Evolutionary conservation across 2,329 filamentous ascomycete genomes (phyloP).

Genomic region (Paracoccidioides lutzii): DNA sequence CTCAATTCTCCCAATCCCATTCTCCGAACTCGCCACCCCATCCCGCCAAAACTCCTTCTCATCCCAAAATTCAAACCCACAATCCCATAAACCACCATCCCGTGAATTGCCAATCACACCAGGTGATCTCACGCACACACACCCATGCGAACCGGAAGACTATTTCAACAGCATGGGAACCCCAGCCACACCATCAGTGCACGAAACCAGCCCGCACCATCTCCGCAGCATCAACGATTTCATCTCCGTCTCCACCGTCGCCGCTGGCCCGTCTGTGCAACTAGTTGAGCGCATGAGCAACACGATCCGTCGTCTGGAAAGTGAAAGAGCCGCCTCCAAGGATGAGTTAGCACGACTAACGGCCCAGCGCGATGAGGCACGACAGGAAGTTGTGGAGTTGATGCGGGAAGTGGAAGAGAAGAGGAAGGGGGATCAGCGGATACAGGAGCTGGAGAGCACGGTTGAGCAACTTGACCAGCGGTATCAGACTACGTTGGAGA

Average conservation of each 20-base stretch:
- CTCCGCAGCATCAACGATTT: slow-evolving; percentile 64
- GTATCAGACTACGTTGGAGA: slow-evolving; percentile 83
- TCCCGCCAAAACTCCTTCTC: slow-evolving; percentile 37
- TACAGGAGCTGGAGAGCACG: slow-evolving; percentile 54
- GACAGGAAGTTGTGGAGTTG: slow-evolving; percentile 77
- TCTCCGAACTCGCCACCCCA: slow-evolving; percentile 28
- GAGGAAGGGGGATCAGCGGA: slow-evolving; percentile 45
- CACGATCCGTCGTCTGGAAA: slow-evolving; percentile 78
- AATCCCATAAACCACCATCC: slow-evolving; percentile 16
- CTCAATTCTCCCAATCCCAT: slow-evolving; percentile 25
- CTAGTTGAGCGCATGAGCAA: slow-evolving; percentile 93
- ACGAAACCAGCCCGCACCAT: slow-evolving; percentile 23
- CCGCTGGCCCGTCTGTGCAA: slow-evolving; percentile 83
- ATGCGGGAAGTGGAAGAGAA: slow-evolving; percentile 77
- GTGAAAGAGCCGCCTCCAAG: slow-evolving; percentile 74
- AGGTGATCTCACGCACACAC: slow-evolving; percentile 28
- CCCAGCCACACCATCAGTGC: slow-evolving; percentile 27
- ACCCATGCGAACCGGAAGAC: slow-evolving; percentile 38
- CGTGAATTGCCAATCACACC: slow-evolving; percentile 30
- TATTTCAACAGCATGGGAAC: slow-evolving; percentile 26
- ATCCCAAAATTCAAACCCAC: slow-evolving; percentile 20
- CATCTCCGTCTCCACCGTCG: slow-evolving; percentile 77
- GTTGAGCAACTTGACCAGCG: slow-evolving; percentile 57
- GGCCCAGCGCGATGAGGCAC: slow-evolving; percentile 78
- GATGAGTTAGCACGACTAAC: slow-evolving; percentile 74